A percentile compares a stretch with the other conserved stretches of the same genome.
These are phyloP conservation scores for Rhytidiadelphus loreus DNA, from an alignment of 225 moss, liverwort and hornwort species.

Conservation along the genomic window DNA sequence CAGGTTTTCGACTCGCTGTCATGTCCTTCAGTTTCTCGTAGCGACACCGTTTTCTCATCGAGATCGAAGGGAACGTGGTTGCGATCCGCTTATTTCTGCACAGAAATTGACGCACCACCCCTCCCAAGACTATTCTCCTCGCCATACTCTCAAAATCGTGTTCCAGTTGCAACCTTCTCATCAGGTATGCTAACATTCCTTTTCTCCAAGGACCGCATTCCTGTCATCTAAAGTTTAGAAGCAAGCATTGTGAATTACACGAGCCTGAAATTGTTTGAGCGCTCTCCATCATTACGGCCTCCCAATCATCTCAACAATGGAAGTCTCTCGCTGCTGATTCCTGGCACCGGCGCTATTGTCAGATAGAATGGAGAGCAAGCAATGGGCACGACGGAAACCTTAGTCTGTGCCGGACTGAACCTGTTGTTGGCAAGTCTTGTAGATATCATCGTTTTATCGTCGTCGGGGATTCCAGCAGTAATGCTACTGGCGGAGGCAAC, in stretches of 20 bases:
- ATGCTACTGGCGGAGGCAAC: not conserved
- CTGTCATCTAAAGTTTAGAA: not conserved
- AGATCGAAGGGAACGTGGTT: not conserved
- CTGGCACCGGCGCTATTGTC: not conserved
- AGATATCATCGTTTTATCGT: not conserved
- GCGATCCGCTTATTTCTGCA: slow-evolving; percentile 4
- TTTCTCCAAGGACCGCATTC: not conserved
- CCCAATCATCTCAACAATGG: not conserved
- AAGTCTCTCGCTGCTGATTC: not conserved
- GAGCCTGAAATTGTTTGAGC: not conserved
- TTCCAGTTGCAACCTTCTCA: not conserved
- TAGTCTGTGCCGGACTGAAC: not conserved
- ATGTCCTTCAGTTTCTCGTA: slow-evolving; percentile 6
- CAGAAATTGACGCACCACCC: slow-evolving; percentile 6
- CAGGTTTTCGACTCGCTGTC: not conserved
- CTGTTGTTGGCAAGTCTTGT: not conserved
- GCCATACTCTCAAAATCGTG: not conserved
- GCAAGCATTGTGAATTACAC: not conserved
- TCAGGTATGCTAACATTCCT: not conserved
- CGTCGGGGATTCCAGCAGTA: not conserved
- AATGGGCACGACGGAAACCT: not conserved
- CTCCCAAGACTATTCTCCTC: slow-evolving; percentile 2
- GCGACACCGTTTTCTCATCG: not conserved
- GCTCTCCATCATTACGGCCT: not conserved
- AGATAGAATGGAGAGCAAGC: not conserved